These are phyloP conservation scores for Wickerhamiella siamensis DNA, from an alignment of 805 yeast species.

Conservation along the genomic window DNA sequence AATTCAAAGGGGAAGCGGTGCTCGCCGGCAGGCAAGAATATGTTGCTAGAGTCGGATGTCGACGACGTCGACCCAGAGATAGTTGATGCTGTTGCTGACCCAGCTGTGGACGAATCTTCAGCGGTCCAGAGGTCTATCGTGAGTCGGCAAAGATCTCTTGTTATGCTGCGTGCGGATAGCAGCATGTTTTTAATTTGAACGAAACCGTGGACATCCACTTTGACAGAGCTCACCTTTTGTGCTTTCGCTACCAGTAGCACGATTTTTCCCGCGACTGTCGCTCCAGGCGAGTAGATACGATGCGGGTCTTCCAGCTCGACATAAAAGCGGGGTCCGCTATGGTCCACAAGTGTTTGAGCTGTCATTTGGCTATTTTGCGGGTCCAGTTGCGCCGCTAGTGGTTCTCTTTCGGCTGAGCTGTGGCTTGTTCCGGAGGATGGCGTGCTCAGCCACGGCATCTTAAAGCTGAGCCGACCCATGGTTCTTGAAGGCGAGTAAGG, in stretches of 20 bases:
- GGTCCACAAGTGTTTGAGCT: no score
- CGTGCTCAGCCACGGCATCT: not conserved
- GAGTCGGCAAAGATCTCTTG: not conserved
- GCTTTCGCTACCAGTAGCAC: slow-evolving; percentile 21
- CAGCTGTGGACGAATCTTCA: not conserved
- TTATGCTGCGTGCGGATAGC: not conserved
- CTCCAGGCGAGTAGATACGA: slow-evolving; percentile 67
- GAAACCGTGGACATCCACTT: slow-evolving; percentile 20
- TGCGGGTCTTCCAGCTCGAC: slow-evolving; percentile 64
- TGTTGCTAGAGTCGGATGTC: not conserved
- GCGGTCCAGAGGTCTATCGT: not conserved
- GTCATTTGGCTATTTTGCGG: no score
- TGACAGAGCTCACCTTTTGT: slow-evolving; percentile 13
- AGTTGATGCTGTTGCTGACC: not conserved
- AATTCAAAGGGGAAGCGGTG: slow-evolving; percentile 80
- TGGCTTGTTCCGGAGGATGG: no score
- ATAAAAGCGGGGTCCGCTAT: slow-evolving; percentile 31
- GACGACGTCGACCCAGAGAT: not conserved
- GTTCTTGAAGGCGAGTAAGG: no score
- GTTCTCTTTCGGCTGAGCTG: no score
- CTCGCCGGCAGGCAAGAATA: slow-evolving; percentile 39
- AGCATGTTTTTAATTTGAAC: not conserved
- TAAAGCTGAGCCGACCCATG: not conserved
- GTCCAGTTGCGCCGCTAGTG: no score
- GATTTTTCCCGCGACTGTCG: slow-evolving; percentile 29